Base-by-base conservation (phyloP, 2,329 filamentous ascomycete species). In the Penicillium sp. region DNA sequence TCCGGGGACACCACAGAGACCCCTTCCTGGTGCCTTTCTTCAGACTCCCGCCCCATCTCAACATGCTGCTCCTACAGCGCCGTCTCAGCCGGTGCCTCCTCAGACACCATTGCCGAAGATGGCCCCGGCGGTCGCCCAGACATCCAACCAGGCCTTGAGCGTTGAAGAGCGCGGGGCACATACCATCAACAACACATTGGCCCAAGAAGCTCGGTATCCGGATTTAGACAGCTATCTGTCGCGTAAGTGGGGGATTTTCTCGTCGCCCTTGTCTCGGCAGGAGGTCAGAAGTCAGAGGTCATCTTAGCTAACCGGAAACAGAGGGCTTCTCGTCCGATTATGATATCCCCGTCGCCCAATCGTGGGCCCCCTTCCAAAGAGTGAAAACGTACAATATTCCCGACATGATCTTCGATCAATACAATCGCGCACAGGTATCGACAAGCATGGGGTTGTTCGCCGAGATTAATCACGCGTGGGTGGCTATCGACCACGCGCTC, bases 401-500 rank as follows among this genome's bases (percentile, higher is more conserved):
- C 42, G 91, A 97, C 61, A 84, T 86, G 65, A 89, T 99, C 46
- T 93, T 97, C 67, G 89, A 95, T 63, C 91, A 96, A 68, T 93
- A 95, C 71, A 95, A 99, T 63, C 81, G 84, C 45, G 89, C 90
- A 51, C 87, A 96, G 68, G 85, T 97, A 20, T 87, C 88, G 52
- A 96, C 92, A n/a, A 84, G 85, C 66, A 96, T 99, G 89, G 95
- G 95, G 8, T 79, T 99, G 27, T 97, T 99, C 72, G 90, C 94
- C 15, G 90, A 95, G 73, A 82, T 99, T 66, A 92, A 93, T 66
- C 91, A 97, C 73, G 94, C 93, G 24, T 99, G 92, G 89, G 89
- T 96, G 49, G 85, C 90, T 20, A 94, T 99, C 68, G 94, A 99
- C 76, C 97, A 96, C 75, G 90, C 90, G 56, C 80, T 99, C 37